Evolutionary conservation across 2,329 filamentous ascomycete species (phyloP), one percentile per base, ranked within the genome.

Genomic region (Phialophora macrospora): DNA sequence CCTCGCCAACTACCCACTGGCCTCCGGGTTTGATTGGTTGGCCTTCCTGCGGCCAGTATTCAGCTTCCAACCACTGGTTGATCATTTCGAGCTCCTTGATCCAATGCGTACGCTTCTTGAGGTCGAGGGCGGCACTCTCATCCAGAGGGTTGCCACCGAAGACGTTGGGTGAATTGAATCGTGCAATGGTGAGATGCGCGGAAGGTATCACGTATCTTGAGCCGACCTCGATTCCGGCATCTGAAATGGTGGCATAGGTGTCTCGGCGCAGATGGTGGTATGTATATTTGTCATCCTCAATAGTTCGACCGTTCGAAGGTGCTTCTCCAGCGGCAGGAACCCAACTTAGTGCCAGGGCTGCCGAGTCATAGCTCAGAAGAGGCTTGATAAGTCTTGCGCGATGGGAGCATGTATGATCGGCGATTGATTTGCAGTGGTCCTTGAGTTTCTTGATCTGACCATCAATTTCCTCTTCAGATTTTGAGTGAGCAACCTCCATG

Each of bases 241-340:
- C 80, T 54, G 82, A 80, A 3, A 87, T 85, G 28, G 87, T 80
- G 56, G 84, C 81, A 75, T 89, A 95, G 12, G 96, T 76, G 74
- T 97, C 92, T 3, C 89, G 85, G 2, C 94, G 88, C 8, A 98
- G 85, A 77, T 98, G 94, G 75, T 97, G 94, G 76, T 97, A 97
- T 0, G 90, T 93, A 78, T 92, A 97, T 1, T 71, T 74, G 70
- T 95, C 90, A 20, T 86, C 83, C 46, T 83, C 73, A 0, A 61
- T 55, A 1, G 71, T 78, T 17, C 80, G 75, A 51, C 73, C 71
- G 12, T 71, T 64, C 14, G 58, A 49, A 1, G 56, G 24, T 12
- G 59, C 61, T 78, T 92, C 89, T 11, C 87, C 88, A 3, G 87
- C 84, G 0, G 91, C 92, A 0, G 94, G 93, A 1, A 97, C 80